Percentiles rank a stretch among this genome's conserved stretches.
Conservation (phyloP, 192 early-diverging fungal species). For the Coemansia sp. region DNA sequence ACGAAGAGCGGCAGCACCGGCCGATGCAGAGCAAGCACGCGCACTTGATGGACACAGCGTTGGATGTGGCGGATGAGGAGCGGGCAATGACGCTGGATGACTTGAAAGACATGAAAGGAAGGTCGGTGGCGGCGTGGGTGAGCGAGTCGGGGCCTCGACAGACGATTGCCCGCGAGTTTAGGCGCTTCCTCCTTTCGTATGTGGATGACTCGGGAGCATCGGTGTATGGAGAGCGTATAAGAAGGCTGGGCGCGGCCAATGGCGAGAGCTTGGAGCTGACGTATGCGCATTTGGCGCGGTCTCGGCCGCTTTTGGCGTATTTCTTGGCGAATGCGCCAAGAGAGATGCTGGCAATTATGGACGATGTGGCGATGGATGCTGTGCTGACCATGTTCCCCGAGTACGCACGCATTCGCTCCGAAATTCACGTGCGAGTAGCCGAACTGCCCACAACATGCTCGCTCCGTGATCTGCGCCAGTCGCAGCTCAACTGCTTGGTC, state of each 20-base stretch:
- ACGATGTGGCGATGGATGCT: slow-evolving; percentile 89
- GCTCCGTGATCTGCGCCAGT: slow-evolving; percentile 87
- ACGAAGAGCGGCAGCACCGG: slow-evolving; percentile 42
- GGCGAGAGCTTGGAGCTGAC: slow-evolving; percentile 84
- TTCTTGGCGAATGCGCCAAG: slow-evolving; percentile 86
- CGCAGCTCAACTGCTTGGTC: slow-evolving; percentile 88
- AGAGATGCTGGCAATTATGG: slow-evolving; percentile 88
- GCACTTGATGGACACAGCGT: slow-evolving; percentile 56
- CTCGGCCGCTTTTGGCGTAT: slow-evolving; percentile 85
- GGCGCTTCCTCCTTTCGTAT: slow-evolving; percentile 82
- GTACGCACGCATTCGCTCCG: slow-evolving; percentile 86
- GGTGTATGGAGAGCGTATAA: slow-evolving; percentile 91
- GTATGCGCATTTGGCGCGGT: slow-evolving; percentile 76
- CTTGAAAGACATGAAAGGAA: slow-evolving; percentile 79
- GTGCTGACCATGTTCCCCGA: slow-evolving; percentile 84
- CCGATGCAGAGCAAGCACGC: slow-evolving; percentile 39
- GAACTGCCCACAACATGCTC: slow-evolving; percentile 82
- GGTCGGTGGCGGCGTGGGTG: slow-evolving; percentile 82
- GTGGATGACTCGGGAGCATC: slow-evolving; percentile 83
- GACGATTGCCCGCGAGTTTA: slow-evolving; percentile 84
- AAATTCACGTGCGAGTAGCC: slow-evolving; percentile 92
- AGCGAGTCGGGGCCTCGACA: slow-evolving; percentile 78
- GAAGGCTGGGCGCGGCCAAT: slow-evolving; percentile 83
- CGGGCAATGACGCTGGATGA: slow-evolving; percentile 72
- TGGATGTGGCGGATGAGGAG: slow-evolving; percentile 65